Percentiles rank a stretch among this genome's conserved stretches.
Conservation (phyloP, 1,139 yeast genomes). For the Yamadazyma epiphylla region DNA sequence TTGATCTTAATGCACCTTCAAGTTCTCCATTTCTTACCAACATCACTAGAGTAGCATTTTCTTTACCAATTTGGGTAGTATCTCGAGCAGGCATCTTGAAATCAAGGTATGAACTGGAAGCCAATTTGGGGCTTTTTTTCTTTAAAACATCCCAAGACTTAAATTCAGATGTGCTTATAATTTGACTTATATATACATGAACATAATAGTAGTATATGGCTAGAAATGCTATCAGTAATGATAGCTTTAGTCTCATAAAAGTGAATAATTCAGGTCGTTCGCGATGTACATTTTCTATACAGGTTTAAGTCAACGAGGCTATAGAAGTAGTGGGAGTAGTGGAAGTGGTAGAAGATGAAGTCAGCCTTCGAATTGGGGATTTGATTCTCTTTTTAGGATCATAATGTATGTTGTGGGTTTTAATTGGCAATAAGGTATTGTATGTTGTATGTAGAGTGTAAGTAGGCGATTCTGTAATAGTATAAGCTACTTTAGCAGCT, state of each 20-base stretch:
- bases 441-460: constrained; percentile 5
- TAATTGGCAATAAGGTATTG: constrained; percentile 7
- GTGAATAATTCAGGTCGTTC: no score
- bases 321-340: no score
- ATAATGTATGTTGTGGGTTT: constrained; percentile 4
- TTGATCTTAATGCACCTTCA: constrained; percentile 38
- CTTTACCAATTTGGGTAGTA: constrained; percentile 36
- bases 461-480: constrained; percentile 11
- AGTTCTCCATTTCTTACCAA: constrained; percentile 41
- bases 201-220: constrained; percentile 14
- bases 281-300: no score
- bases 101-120: constrained; percentile 42
- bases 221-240: constrained; percentile 8
- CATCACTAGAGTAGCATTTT: constrained; percentile 51
- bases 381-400: constrained; percentile 6
- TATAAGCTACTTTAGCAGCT: constrained; percentile 8
- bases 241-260: no score
- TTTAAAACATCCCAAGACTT: not conserved
- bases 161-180: not conserved
- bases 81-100: constrained; percentile 24
- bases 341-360: not conserved
- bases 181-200: constrained; percentile 1
- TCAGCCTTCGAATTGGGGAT: constrained; percentile 3
- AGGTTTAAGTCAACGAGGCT: no score
- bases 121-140: constrained; percentile 25